A percentile compares a stretch with the other conserved stretches of the same genome.
Evolutionary conservation across 2,329 filamentous ascomycete species (phyloP).

Genomic region (Penicillium sp.): DNA sequence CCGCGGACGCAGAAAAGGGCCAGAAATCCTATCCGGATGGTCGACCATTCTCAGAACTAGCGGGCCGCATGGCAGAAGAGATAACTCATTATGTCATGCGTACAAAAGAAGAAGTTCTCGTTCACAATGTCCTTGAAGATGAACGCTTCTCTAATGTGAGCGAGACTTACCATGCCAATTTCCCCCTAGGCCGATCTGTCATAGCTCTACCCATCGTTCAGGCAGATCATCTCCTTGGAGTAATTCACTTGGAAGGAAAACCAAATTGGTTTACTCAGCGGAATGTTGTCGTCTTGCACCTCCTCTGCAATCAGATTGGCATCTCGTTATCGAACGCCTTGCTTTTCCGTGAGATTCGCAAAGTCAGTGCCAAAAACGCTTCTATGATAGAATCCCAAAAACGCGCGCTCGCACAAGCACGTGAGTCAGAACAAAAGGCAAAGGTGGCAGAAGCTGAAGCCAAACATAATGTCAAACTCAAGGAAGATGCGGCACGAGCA

Average conservation of each 20-base stretch:
- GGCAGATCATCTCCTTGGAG: slow-evolving; percentile 62
- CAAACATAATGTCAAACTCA: slow-evolving; percentile 67
- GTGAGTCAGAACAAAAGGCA: slow-evolving; percentile 66
- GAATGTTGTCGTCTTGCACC: slow-evolving; percentile 54
- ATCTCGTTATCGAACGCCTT: slow-evolving; percentile 68
- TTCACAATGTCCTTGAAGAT: slow-evolving; percentile 67
- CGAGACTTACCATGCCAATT: slow-evolving; percentile 58
- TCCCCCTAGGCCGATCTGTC: slow-evolving; percentile 63
- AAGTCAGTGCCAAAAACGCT: slow-evolving; percentile 65
- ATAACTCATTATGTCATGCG: slow-evolving; percentile 66
- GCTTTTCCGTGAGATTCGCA: slow-evolving; percentile 64
- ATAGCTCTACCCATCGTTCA: slow-evolving; percentile 68
- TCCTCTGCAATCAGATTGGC: slow-evolving; percentile 67
- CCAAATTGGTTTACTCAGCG: slow-evolving; percentile 68
- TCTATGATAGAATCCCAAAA: slow-evolving; percentile 70
- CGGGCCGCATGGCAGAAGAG: slow-evolving; percentile 64
- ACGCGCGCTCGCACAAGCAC: slow-evolving; percentile 63
- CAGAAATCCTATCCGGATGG: slow-evolving; percentile 59
- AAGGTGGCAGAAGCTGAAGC: slow-evolving; percentile 68
- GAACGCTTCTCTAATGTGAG: slow-evolving; percentile 67
- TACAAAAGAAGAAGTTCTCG: slow-evolving; percentile 66
- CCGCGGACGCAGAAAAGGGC: slow-evolving; percentile 60
- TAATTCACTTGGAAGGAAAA: slow-evolving; percentile 65
- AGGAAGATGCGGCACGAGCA: slow-evolving; percentile 68
- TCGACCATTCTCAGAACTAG: slow-evolving; percentile 60